A percentile compares a stretch with the other conserved stretches of the same genome.
These are phyloP conservation scores for Cenchrus purpureus DNA, from an alignment of 176 grass and related monocot species.

Conservation along the genomic window DNA sequence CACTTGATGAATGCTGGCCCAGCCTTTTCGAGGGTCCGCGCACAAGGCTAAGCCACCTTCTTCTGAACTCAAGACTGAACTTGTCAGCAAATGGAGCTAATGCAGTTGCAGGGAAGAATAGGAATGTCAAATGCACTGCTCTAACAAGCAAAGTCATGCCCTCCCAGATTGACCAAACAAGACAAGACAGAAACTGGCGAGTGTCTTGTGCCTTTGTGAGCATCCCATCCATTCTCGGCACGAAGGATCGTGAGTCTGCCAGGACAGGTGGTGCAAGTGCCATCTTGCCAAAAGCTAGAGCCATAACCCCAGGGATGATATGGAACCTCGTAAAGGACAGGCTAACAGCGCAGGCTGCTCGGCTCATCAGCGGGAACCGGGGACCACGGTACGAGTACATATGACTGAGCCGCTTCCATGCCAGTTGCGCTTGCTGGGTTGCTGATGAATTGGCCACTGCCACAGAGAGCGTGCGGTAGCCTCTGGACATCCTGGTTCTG, in stretches of 20 bases:
- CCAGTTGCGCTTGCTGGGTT: conserved; percentile 58
- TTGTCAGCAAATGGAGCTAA: conserved; percentile 77
- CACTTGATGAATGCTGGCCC: conserved; percentile 98
- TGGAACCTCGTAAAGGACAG: conserved; percentile 74
- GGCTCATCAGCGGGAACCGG: conserved; percentile 49
- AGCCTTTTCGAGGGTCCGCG: conserved; percentile 77
- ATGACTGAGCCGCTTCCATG: conserved; percentile 62
- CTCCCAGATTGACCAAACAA: conserved; percentile 65
- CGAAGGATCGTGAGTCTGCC: conserved; percentile 54
- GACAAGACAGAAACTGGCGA: conserved; percentile 60
- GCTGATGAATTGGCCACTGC: conserved; percentile 43
- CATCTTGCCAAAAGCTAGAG: conserved; percentile 64
- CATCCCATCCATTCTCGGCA: conserved; percentile 48
- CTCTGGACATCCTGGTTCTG: conserved; percentile 45
- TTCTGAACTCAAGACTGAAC: conserved; percentile 69
- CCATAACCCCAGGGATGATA: conserved; percentile 68
- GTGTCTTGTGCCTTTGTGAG: conserved; percentile 60
- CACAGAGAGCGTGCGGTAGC: conserved; percentile 39
- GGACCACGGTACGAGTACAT: conserved; percentile 40
- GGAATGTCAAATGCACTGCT: conserved; percentile 62
- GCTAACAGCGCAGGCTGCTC: conserved; percentile 61
- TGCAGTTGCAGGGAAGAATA: conserved; percentile 77
- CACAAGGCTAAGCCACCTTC: conserved; percentile 75
- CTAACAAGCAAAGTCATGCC: conserved; percentile 70
- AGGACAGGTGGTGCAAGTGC: conserved; percentile 52